phyloP scores from a whole-genome alignment of 2,329 filamentous ascomycete genomes.

The Scytalidium lignicola region DNA sequence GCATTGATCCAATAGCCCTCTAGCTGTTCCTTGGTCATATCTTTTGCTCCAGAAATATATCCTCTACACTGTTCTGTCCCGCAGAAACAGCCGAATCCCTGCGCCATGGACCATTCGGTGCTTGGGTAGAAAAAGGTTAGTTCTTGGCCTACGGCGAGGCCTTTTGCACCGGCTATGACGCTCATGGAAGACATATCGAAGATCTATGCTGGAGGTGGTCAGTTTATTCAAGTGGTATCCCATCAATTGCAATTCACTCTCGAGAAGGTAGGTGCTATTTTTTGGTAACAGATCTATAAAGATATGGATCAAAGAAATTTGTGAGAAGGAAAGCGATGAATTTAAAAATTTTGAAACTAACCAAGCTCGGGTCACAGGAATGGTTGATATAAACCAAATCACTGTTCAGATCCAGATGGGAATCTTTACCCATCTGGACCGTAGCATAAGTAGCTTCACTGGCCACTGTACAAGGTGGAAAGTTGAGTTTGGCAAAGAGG shows the following conservation, averaged over 20 bases:
- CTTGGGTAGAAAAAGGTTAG: slow-evolving; percentile 72
- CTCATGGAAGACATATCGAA: slow-evolving; percentile 54
- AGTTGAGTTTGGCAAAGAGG: slow-evolving; percentile 60
- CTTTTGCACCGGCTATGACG: slow-evolving; percentile 53
- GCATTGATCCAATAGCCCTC: slow-evolving; percentile 56
- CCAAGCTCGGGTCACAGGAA: slow-evolving; percentile 60
- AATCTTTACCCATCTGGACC: slow-evolving; percentile 51
- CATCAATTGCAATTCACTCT: no score
- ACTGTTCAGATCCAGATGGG: slow-evolving; percentile 59
- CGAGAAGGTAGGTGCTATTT: no score
- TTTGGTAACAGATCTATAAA: not conserved
- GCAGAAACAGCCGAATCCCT: slow-evolving; percentile 65
- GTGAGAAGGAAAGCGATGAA: not conserved
- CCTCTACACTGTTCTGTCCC: slow-evolving; percentile 52
- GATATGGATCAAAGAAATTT: not conserved
- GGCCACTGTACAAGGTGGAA: slow-evolving; percentile 56
- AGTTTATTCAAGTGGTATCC: not conserved
- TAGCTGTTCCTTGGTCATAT: slow-evolving; percentile 51
- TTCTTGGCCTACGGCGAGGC: slow-evolving; percentile 51
- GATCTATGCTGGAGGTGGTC: slow-evolving; percentile 36
- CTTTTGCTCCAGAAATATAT: slow-evolving; percentile 56
- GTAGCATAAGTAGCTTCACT: slow-evolving; percentile 57
- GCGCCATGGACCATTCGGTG: slow-evolving; percentile 70
- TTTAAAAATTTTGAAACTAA: slow-evolving; percentile 39
- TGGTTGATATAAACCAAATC: slow-evolving; percentile 65